Base-by-base conservation (phyloP, 78 protist species). In the Emiliania huxleyi region DNA sequence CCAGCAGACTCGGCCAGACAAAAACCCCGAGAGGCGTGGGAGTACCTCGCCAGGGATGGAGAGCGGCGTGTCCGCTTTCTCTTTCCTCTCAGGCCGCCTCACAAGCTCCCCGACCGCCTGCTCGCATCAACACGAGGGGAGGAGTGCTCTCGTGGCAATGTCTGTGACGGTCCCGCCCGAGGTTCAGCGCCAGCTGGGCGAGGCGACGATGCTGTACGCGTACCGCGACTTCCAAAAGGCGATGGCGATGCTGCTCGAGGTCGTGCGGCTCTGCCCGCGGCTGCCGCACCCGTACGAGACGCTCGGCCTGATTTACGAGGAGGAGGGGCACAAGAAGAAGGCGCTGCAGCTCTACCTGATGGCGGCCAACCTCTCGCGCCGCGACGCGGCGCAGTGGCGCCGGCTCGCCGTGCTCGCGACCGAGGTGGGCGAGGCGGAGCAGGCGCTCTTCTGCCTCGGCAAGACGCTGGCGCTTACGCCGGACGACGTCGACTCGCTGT, bases 291-390 rank as follows among this genome's bases (percentile, higher is more conserved):
- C 89, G 22, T 83, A 83, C 56, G 45, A 83, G 42, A 45, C 56
- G 89, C 89, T 83, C 69, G 89, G 89, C 69, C 69, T 83, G 26
- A 83, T 83, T 62, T 45, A 83, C 62, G 69, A 83, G 49, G 43
- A 83, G 89, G 2, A 4, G 62, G 43, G 56, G 26, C 42, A 83
- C 26, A 8, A 25, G 37, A 6, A 26, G 33, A 42, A 45, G 11
- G 52, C 89, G 69, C 0, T 83, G 15, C 15, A 83, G 62, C 43
- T 44, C 42, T 45, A 35, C 56, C 11, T 83, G n/a, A 42, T 83
- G 40, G 89, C 89, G 26, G 89, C 89, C 21, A 4, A 25, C 89
- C 62, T 83, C 43, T 29, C 62, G 15, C 2, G 4, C 40, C n/a
- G 38, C 6, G 89, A 83, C 56, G 37, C 62, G 43, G 6, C 33